Percentiles rank a stretch among this genome's conserved stretches.
Conservation (phyloP, 176 grass and related monocot species). For the Stipa capillata region DNA sequence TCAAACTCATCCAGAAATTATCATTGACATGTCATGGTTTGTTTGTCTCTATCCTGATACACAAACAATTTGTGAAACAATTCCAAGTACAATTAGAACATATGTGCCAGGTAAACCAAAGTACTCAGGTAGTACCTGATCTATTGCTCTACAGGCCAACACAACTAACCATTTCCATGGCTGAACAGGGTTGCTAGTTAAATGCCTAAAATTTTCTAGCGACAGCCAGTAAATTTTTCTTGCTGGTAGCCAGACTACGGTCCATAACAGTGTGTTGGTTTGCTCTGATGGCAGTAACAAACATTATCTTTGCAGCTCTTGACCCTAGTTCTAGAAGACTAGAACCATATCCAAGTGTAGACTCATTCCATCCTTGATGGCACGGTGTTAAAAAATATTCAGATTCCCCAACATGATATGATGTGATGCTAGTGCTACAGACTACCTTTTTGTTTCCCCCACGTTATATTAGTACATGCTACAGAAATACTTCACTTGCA, state of each 20-base stretch:
- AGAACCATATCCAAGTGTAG: neutral
- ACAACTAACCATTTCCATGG: neutral
- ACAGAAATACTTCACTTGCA: neutral
- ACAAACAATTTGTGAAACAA: neutral
- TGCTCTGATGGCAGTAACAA: neutral
- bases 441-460: neutral
- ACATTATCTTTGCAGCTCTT: neutral
- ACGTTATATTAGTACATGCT: neutral
- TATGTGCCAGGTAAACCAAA: neutral
- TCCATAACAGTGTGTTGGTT: neutral
- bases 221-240: neutral
- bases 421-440: neutral
- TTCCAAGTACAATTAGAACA: neutral
- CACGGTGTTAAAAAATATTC: neutral
- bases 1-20: neutral
- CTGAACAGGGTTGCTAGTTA: neutral
- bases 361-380: neutral
- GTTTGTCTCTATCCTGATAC: neutral
- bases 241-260: neutral
- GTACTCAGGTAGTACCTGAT: neutral
- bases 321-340: neutral
- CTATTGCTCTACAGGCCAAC: neutral
- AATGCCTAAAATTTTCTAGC: neutral
- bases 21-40: neutral
- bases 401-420: neutral